A percentile compares a stretch with the other conserved stretches of the same genome.
Conservation (phyloP, 257 asterid species). For the Galeopsis tetrahit region DNA sequence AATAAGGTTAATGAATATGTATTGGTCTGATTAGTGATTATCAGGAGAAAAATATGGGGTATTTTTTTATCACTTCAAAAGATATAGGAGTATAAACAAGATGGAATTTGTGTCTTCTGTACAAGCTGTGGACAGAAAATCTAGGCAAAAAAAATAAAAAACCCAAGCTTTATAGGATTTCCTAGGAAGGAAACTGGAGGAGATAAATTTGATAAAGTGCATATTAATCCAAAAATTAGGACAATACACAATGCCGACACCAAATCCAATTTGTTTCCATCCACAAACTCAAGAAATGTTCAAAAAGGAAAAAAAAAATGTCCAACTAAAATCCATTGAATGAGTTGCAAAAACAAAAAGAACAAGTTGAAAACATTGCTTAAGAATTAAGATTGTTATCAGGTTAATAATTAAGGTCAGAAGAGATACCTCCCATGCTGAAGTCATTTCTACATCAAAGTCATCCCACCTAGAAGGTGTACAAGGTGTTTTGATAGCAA, state of each 20-base stretch:
- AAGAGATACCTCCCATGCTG: constrained; percentile 90
- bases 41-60: neutral
- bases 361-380: constrained; percentile 11
- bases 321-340: neutral
- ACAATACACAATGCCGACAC: neutral
- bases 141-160: neutral
- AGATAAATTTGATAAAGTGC: neutral
- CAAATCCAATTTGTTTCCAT: constrained; percentile 2
- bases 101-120: neutral
- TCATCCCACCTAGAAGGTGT: constrained; percentile 92
- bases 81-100: neutral
- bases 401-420: constrained; percentile 13
- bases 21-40: neutral
- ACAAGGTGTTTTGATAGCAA: constrained; percentile 76
- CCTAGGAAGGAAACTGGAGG: neutral
- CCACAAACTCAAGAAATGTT: constrained; percentile 21
- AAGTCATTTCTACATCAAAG: constrained; percentile 86
- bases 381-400: neutral
- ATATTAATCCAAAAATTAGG: neutral
- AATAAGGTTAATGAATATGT: neutral
- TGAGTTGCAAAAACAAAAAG: constrained; percentile 3
- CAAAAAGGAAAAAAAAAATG: constrained; percentile 17
- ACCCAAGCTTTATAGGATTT: constrained; percentile 5
- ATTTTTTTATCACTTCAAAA: constrained; percentile 2
- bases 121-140: constrained; percentile 11